Evolutionary conservation across 257 asterid species (phyloP).

Genomic region (Ocimum tenuiflorum): DNA sequence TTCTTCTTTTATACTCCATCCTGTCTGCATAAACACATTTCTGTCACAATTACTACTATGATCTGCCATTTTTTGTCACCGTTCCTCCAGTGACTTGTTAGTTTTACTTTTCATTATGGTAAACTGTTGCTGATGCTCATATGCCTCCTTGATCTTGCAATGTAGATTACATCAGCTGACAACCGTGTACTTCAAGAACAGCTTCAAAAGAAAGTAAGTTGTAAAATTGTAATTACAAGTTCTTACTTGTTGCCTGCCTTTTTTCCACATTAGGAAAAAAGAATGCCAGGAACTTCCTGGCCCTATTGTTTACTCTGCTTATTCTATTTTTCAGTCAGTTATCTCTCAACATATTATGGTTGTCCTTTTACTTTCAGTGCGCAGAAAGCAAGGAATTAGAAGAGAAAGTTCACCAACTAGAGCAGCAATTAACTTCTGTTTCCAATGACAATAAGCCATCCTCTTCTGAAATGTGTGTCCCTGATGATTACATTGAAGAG

Average conservation of each 20-base stretch:
- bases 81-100: not conserved
- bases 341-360: not conserved
- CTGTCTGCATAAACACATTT: not conserved
- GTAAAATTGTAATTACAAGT: not conserved
- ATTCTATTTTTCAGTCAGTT: constrained; percentile 13
- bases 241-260: no score
- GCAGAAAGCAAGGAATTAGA: constrained; percentile 66
- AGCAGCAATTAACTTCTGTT: constrained; percentile 58
- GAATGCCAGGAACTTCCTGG: no score
- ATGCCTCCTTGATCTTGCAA: constrained; percentile 21
- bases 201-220: constrained; percentile 71
- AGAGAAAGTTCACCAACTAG: constrained; percentile 51
- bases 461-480: constrained; percentile 34
- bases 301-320: not conserved
- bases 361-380: constrained; percentile 41
- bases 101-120: not conserved
- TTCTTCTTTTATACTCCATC: constrained; percentile 10
- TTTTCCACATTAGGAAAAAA: no score
- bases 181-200: constrained; percentile 92
- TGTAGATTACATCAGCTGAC: constrained; percentile 90
- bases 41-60: not conserved
- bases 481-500: constrained; percentile 56
- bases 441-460: constrained; percentile 34
- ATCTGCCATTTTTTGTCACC: constrained; percentile 11
- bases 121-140: constrained; percentile 22